Percentiles rank a stretch among this genome's conserved stretches.
phyloP scores from a whole-genome alignment of 2,329 filamentous ascomycete genomes.

The Cercospora sp. region DNA sequence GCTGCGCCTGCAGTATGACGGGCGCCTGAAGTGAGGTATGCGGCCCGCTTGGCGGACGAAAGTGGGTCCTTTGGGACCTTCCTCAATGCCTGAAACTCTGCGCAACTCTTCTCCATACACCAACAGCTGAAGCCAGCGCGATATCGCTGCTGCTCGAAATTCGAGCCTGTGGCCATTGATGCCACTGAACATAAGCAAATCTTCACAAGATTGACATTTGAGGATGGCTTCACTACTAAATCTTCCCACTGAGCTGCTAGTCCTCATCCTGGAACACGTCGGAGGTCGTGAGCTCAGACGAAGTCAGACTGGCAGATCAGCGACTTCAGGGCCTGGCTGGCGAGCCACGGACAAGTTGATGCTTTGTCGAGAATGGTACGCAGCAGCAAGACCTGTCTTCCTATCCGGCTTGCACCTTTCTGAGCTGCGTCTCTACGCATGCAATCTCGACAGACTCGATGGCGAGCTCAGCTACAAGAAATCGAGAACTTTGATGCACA shows the following conservation, averaged over 20 bases:
- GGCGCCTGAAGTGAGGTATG: not conserved
- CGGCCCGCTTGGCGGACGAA: not conserved
- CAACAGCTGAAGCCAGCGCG: not conserved
- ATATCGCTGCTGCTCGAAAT: not conserved
- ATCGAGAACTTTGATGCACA: conserved; percentile 21
- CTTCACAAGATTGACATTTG: not conserved
- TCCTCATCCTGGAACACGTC: conserved; percentile 23
- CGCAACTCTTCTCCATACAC: not conserved
- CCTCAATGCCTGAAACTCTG: not conserved
- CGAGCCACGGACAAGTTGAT: conserved; percentile 13
- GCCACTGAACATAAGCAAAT: not conserved
- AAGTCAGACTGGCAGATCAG: conserved; percentile 10
- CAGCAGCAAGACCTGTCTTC: conserved; percentile 21
- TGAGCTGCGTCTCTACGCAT: conserved; percentile 18
- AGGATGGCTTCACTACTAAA: conserved; percentile 21
- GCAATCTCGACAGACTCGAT: conserved; percentile 19
- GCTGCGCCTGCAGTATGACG: not conserved
- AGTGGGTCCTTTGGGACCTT: not conserved
- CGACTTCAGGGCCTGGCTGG: not conserved
- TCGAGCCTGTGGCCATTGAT: not conserved
- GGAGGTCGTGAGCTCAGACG: conserved; percentile 29
- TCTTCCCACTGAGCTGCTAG: conserved; percentile 25
- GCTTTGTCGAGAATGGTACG: conserved; percentile 24
- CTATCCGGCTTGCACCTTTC: conserved; percentile 19
- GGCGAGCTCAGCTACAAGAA: conserved; percentile 14